phyloP scores from a whole-genome alignment of 306 rosid genomes.

The Elaeagnus macrophylla region DNA sequence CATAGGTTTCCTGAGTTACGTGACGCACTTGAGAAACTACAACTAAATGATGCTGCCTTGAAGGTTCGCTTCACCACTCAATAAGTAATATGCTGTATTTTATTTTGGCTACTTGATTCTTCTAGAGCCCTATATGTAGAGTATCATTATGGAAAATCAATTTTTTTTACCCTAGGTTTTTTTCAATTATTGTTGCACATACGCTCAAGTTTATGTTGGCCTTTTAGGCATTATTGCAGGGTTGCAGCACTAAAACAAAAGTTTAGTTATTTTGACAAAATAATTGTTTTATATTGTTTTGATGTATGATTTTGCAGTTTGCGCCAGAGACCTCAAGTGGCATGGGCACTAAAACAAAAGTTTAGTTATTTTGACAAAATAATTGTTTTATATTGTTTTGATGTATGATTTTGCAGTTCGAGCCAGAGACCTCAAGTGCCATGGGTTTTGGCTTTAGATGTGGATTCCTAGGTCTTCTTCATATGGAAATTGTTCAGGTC shows the following conservation, averaged over 20 bases:
- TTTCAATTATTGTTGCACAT: too few relatives aligned
- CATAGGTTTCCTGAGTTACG: constrained; percentile 82
- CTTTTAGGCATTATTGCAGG: too few relatives aligned
- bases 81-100: constrained; percentile 17
- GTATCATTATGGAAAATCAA: too few relatives aligned
- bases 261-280: neutral
- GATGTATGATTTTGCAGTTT: constrained; percentile 35
- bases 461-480: constrained; percentile 92
- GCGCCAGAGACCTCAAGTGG: constrained; percentile 94
- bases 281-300: neutral
- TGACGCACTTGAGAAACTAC: constrained; percentile 94
- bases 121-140: too few relatives aligned
- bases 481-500: constrained; percentile 97
- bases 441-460: constrained; percentile 99
- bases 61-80: constrained; percentile 58
- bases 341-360: too few relatives aligned
- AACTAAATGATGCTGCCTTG: constrained; percentile 92
- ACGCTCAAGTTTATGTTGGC: too few relatives aligned
- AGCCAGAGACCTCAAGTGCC: constrained; percentile 91
- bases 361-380: neutral
- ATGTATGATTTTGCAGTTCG: constrained; percentile 42
- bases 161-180: too few relatives aligned
- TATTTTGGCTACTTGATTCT: too few relatives aligned
- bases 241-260: too few relatives aligned
- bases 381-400: neutral